phyloP scores from a whole-genome alignment of 768 basidiomycete species.

The Sporobolomyces pararoseus region DNA sequence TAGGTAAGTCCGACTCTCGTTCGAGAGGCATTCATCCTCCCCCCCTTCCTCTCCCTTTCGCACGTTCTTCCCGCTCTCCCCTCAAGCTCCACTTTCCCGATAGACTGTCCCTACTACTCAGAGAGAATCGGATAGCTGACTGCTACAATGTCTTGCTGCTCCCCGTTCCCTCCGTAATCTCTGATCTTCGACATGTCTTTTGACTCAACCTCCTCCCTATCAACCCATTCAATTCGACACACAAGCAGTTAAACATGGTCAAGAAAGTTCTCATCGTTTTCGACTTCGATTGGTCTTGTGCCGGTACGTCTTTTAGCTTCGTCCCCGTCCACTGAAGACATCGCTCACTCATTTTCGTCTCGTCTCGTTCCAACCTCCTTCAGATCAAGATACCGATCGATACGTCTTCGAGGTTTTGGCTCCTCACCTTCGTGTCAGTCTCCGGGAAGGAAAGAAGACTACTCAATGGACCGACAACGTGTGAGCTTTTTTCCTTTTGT shows the following conservation, averaged over 20 bases:
- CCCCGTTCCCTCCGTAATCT: background rate
- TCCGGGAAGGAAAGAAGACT: constrained; percentile 62
- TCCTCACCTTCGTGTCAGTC: constrained; percentile 74
- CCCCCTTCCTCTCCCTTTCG: background rate
- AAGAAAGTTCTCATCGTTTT: constrained; percentile 73
- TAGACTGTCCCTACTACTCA: no score
- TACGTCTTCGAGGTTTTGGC: constrained; percentile 76
- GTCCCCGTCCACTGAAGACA: constrained; percentile 1
- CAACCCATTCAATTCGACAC: background rate
- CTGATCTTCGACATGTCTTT: background rate
- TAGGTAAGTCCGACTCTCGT: background rate
- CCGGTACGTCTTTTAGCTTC: constrained; percentile 23
- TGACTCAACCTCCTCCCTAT: constrained; percentile 14
- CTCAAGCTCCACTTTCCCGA: constrained; percentile 7
- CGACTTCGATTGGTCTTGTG: constrained; percentile 86
- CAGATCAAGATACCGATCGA: constrained; percentile 94
- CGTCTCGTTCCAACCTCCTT: constrained; percentile 37
- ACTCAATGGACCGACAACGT: constrained; percentile 91
- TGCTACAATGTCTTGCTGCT: no score
- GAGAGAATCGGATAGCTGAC: no score
- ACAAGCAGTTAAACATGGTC: constrained; percentile 20
- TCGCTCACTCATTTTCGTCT: background rate
- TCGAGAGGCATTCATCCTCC: no score
- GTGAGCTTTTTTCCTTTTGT: constrained; percentile 55
- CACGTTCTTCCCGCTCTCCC: constrained; percentile 2